phyloP scores from a whole-genome alignment of 495 filamentous ascomycete species.

The Penicillium lividum region DNA sequence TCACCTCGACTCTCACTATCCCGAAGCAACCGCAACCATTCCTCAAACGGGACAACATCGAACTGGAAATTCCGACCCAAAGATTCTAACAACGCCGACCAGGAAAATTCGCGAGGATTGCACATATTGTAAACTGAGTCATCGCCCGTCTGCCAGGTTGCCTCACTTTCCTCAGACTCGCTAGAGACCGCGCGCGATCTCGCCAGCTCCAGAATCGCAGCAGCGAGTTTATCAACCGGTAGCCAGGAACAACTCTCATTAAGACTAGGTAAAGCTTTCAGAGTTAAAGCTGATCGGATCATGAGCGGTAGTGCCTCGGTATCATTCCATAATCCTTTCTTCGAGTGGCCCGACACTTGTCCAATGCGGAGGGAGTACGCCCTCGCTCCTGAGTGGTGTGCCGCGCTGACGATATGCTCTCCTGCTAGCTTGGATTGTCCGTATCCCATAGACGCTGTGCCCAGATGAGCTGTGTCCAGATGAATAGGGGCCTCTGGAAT shows the following conservation, averaged over 20 bases:
- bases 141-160: slow-evolving; percentile 11
- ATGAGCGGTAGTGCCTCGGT: slow-evolving; percentile 59
- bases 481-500: slow-evolving; percentile 46
- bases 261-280: slow-evolving; percentile 51
- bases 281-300: slow-evolving; percentile 51
- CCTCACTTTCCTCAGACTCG: neutral
- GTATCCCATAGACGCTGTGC: slow-evolving; percentile 54
- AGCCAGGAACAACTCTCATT: slow-evolving; percentile 52
- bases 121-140: slow-evolving; percentile 55
- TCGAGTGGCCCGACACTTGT: slow-evolving; percentile 57
- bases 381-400: slow-evolving; percentile 37
- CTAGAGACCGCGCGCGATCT: slow-evolving; percentile 23
- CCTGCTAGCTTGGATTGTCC: slow-evolving; percentile 58
- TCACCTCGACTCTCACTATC: slow-evolving; percentile 47
- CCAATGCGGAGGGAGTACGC: slow-evolving; percentile 58
- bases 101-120: slow-evolving; percentile 52
- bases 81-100: slow-evolving; percentile 50
- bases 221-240: slow-evolving; percentile 56
- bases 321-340: slow-evolving; percentile 59
- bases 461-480: slow-evolving; percentile 41
- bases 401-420: slow-evolving; percentile 50
- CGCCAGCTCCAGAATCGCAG: slow-evolving; percentile 48
- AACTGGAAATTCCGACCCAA: slow-evolving; percentile 49
- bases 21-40: slow-evolving; percentile 52
- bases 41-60: slow-evolving; percentile 40